Evolutionary conservation across 1,284 basidiomycete genomes (phyloP), one percentile per base, ranked within the genome.

Genomic region (Marasmius oreades): DNA sequence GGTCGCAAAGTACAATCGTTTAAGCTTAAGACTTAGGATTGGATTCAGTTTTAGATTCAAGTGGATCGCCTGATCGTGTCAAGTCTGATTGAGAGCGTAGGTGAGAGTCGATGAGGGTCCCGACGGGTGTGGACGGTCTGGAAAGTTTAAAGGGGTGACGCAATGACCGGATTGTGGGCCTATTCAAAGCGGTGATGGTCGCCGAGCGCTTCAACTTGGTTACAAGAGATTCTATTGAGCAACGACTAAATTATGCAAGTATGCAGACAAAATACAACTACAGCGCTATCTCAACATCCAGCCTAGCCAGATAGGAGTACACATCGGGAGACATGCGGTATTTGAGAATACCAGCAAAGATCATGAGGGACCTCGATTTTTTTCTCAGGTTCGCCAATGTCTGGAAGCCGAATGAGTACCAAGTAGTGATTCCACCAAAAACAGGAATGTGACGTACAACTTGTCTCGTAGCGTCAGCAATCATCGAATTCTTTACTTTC

Each of bases 311-410:
- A 72, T 95, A 92, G 52, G 90, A 90, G 74, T 96, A 95, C 59
- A 96, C 88, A 69, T 97, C 92, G 31, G 91, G 86, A 14, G 92
- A 90, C 82, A 97, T 86, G 56, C 93, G 81, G 70, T 95, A 92
- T 62, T 93, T 88, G 56, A 96, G 74, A 65, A 92, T 88, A 43
- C 92, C 90, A 39, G 91, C 92, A 73, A 95, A 96, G 60, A 92
- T 82, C 77, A 95, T 93, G 60, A 96, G 70, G 3, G 90, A 86
- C 53, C 89, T 77, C 55, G 88, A 87, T 68, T 90, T 92, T 68
- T 82, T 89, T 60, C 87, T 77, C 45, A 91, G 70, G 10, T 77
- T 70, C 0, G 74, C 73, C 55, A 90, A 70, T 0, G 84, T 84
- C 88, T 92, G 66, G 3, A 61, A 59, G 47, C 37, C 4, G 24